These are phyloP conservation scores for Claviceps paspali DNA, from an alignment of 2,329 filamentous ascomycete genomes.

Conservation along the genomic window DNA sequence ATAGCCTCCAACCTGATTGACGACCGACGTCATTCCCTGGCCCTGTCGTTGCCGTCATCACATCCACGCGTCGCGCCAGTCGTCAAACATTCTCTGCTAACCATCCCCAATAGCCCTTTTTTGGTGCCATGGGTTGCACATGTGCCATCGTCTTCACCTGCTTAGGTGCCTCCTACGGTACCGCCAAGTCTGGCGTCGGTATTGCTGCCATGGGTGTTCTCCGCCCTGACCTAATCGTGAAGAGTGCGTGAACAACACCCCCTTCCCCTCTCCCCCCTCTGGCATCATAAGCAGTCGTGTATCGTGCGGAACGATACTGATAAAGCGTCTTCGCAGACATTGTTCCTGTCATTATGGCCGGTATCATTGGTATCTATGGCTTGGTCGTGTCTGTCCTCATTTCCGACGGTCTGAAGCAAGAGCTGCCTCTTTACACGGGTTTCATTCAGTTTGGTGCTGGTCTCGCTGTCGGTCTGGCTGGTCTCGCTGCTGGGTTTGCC, in stretches of 20 bases:
- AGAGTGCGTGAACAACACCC: too few relatives aligned
- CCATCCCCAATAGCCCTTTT: constrained; percentile 52
- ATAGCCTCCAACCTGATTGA: constrained; percentile 12
- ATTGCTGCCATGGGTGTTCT: constrained; percentile 98
- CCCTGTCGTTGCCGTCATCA: constrained; percentile 8
- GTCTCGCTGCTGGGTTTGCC: constrained; percentile 72
- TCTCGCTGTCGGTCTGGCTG: constrained; percentile 66
- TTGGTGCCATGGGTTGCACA: constrained; percentile 96
- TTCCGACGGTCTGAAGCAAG: constrained; percentile 61
- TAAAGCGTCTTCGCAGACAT: constrained; percentile 49
- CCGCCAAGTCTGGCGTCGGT: constrained; percentile 97
- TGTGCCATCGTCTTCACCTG: constrained; percentile 93
- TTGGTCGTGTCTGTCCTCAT: constrained; percentile 79
- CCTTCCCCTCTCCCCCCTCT: constrained; percentile 6
- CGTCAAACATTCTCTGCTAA: constrained; percentile 17
- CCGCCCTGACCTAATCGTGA: constrained; percentile 94
- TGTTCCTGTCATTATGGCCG: constrained; percentile 99
- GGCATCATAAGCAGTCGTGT: neutral
- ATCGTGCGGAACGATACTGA: constrained; percentile 8
- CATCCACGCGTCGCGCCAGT: constrained; percentile 9
- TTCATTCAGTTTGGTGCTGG: constrained; percentile 79
- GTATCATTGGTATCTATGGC: constrained; percentile 99
- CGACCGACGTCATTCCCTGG: constrained; percentile 16
- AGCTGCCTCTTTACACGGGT: constrained; percentile 60
- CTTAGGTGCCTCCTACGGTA: constrained; percentile 93